These are phyloP conservation scores for Termitomyces heimii DNA, from an alignment of 768 basidiomycete genomes.

Conservation along the genomic window DNA sequence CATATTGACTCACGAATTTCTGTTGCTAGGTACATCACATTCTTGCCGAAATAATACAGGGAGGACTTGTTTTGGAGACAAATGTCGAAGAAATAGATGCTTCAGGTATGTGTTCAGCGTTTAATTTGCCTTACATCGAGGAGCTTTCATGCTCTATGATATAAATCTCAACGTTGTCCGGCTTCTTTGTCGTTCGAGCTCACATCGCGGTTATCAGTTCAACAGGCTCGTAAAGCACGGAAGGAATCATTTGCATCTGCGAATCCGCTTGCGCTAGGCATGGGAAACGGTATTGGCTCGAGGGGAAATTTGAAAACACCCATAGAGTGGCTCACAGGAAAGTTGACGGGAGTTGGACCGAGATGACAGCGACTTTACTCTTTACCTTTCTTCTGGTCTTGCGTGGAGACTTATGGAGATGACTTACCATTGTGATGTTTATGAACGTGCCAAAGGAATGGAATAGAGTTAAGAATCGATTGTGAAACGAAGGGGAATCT, in stretches of 20 bases:
- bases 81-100: constrained; percentile 80
- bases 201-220: constrained; percentile 39
- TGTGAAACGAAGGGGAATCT: not conserved
- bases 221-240: constrained; percentile 61
- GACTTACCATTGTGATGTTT: not conserved
- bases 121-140: not conserved
- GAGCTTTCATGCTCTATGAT: not conserved
- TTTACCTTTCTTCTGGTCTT: not conserved
- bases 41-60: constrained; percentile 93
- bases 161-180: not conserved
- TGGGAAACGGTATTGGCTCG: constrained; percentile 52
- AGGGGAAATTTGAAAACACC: constrained; percentile 63
- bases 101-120: constrained; percentile 44
- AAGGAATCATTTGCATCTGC: constrained; percentile 78
- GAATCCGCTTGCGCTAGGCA: constrained; percentile 74
- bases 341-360: constrained; percentile 60
- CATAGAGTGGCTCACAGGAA: constrained; percentile 74
- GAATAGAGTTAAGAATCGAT: not conserved
- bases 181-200: not conserved
- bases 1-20: not conserved
- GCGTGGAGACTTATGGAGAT: not conserved
- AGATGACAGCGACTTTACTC: constrained; percentile 21
- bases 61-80: constrained; percentile 93
- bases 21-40: constrained; percentile 80
- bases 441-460: not conserved